Evolutionary conservation across 768 basidiomycete genomes (phyloP), one percentile per base, ranked within the genome.

Genomic region (Fibroporia radiculosa): DNA sequence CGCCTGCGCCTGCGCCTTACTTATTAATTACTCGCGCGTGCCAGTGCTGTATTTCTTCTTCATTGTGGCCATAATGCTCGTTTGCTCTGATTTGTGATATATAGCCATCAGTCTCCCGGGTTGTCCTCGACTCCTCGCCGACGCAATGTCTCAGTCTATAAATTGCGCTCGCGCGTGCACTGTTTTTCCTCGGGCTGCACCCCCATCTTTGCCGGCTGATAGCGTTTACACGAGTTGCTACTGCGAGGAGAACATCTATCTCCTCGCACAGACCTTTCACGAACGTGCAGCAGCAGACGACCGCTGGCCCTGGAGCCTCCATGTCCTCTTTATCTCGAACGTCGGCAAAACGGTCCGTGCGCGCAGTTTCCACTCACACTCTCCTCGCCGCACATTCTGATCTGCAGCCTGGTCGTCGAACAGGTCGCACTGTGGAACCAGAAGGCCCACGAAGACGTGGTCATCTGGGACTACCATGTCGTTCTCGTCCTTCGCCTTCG

Each of bases 401-500:
- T n/a, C n/a, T n/a, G 35, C 31, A 13, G n/a, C 23, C 29, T 25
- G 18, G 19, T 24, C 16, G 14, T 14, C 20, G 42, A 34, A 22
- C 19, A 84, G 83, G 77, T 83, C 27, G 80, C 78, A 22, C 57
- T 87, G 35, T 83, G 78, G 77, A 67, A 66, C 46, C 84, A 84
- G 60, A 74, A 71, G 50, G 63, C 62, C 22, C 67, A 70, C 11
- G 56, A 52, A 23, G 62, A 62, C 27, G 61, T 72, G 32, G 72
- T 84, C 16, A 61, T 85, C 32, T 86, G 83, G 83, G 84, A 87
- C 57, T 86, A 87, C 61, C 84, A 86, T 55, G 82, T 81, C 52
- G 61, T 87, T 32, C 69, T 83, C 11, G 57, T 76, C 36, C 63
- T 85, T 24, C 69, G 68, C 32, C 62, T 66, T 46, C 66, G 56